Conservation (phyloP, 2,329 filamentous ascomycete genomes). For the Trichoderma pleuroti region DNA sequence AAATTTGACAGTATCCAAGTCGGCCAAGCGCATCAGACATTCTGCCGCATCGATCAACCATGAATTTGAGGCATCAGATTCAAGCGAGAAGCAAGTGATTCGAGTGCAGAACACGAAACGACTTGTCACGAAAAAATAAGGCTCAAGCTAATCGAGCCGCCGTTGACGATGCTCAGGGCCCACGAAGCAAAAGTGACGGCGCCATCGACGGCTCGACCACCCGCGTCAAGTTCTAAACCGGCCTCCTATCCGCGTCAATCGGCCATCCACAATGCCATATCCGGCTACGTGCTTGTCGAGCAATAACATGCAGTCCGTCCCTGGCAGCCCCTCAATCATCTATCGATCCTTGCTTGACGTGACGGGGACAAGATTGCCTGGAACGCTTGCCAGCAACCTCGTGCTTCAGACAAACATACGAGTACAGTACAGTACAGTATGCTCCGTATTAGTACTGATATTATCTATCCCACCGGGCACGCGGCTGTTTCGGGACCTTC, state of each 20-base stretch:
- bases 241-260: slow-evolving; percentile 2
- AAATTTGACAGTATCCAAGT: background rate
- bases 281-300: background rate
- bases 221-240: background rate
- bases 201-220: slow-evolving; percentile 9
- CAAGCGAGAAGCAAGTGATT: background rate
- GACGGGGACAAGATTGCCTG: background rate
- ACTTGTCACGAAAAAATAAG: background rate
- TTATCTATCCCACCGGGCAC: background rate
- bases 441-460: background rate
- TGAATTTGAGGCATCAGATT: background rate
- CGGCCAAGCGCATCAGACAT: background rate
- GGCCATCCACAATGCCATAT: background rate
- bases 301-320: slow-evolving; percentile 3
- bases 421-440: background rate
- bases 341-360: background rate
- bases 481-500: background rate
- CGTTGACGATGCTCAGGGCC: slow-evolving; percentile 5
- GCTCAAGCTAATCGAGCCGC: slow-evolving; percentile 4
- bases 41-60: background rate
- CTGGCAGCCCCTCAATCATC: slow-evolving; percentile 1
- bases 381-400: background rate
- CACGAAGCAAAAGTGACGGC: background rate
- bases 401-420: background rate
- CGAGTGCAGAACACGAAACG: background rate